Base-by-base conservation (phyloP, 2,329 filamentous ascomycete species). In the Myriosclerotinia scirpicola region DNA sequence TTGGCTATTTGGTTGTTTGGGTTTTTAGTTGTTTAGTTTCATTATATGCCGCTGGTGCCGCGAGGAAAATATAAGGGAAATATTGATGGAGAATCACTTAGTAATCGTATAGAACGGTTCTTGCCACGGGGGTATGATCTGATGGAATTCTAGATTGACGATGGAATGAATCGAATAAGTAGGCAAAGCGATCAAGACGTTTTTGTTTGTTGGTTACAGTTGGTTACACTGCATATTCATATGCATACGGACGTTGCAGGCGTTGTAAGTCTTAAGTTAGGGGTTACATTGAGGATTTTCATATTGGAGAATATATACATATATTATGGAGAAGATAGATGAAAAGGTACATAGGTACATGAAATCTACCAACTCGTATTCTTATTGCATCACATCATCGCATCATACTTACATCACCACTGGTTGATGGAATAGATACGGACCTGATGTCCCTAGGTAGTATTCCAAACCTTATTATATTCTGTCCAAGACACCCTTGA, bases 1-100 rank as follows among this genome's bases (percentile, higher is more conserved):
- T 26, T 26, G 26, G 26, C 3, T 26, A 26, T 26, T 26, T 26
- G 26, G 26, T 26, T 26, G 26, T 26, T 26, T 26, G 26, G 26
- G 26, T 26, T 26, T 26, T 26, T 26, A 26, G 26, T 26, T 26
- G 26, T 26, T 26, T 26, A 26, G 26, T 26, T 26, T 48, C 26
- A 36, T 3, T 6, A 36, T 36, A 30, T 46, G 36, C 56, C 56
- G 56, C 56, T 59, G 56, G 42, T 59, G 56, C 56, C 56, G 56
- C 56, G 56, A 48, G 3, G 26, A 59, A 58, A 34, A 46, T 53
- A n/a, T 26, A 14, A 15, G 36, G n/a, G n/a, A 42, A 26, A 26
- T 56, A 42, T 56, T 42, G 30, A 34, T 15, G 40, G 1, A 46
- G 44, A 46, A 46, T 20, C 44, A 17, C 17, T 46, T n/a, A 38